Evolutionary conservation across 169 alveolate genomes (phyloP).

Genomic region (Toxoplasma gondii): DNA sequence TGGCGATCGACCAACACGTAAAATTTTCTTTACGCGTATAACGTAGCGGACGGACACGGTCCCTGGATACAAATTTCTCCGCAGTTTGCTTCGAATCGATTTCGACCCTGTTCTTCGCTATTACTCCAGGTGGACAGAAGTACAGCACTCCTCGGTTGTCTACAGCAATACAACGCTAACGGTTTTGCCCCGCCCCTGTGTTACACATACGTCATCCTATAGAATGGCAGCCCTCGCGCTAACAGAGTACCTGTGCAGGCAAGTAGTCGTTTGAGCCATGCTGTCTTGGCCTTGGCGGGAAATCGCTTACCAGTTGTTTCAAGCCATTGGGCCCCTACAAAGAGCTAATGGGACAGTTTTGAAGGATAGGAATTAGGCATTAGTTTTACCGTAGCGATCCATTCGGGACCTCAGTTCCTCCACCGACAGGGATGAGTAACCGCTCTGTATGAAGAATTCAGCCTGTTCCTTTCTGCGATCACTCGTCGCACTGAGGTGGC

Average conservation of each 20-base stretch:
- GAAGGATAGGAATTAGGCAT: neutral
- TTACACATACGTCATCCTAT: constrained; percentile 37
- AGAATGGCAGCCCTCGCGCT: constrained; percentile 11
- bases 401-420: constrained; percentile 56
- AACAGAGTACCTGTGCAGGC: neutral
- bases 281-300: neutral
- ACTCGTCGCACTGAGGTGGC: constrained; percentile 56
- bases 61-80: too few relatives aligned
- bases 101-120: too few relatives aligned
- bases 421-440: constrained; percentile 47
- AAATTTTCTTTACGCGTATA: too few relatives aligned
- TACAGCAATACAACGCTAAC: too few relatives aligned
- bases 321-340: constrained; percentile 23
- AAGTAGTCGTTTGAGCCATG: neutral
- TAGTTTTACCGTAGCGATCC: constrained; percentile 57
- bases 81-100: too few relatives aligned
- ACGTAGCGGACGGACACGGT: too few relatives aligned
- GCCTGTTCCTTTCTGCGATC: constrained; percentile 54
- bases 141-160: too few relatives aligned
- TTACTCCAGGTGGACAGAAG: too few relatives aligned
- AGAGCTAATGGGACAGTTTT: neutral
- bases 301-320: constrained; percentile 32
- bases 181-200: too few relatives aligned
- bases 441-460: constrained; percentile 24
- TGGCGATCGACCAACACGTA: too few relatives aligned